Percentiles rank a stretch among this genome's conserved stretches.
phyloP scores from a whole-genome alignment of 2,329 filamentous ascomycete genomes.

The Sporothrix mexicana region DNA sequence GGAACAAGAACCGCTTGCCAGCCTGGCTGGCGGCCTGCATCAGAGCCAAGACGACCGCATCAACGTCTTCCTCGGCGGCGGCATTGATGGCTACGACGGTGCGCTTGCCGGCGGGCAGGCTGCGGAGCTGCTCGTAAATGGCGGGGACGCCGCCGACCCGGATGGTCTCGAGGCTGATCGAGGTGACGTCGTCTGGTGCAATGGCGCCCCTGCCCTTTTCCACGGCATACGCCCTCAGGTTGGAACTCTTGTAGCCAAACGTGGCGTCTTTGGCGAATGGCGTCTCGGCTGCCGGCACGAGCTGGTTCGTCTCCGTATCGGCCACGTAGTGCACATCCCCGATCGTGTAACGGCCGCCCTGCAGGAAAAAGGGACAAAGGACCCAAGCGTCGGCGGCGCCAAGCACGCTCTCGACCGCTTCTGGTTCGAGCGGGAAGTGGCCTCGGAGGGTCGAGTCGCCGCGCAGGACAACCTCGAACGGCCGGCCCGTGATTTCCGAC shows the following conservation, averaged over 20 bases:
- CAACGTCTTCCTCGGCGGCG: constrained; percentile 57
- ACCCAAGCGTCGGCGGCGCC: constrained; percentile 60
- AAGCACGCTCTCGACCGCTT: constrained; percentile 60
- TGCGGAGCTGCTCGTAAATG: constrained; percentile 48
- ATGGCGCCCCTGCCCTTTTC: constrained; percentile 55
- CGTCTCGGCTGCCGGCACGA: constrained; percentile 57
- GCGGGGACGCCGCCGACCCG: constrained; percentile 49
- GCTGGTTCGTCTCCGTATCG: constrained; percentile 50
- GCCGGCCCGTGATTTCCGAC: constrained; percentile 46
- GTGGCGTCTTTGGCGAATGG: constrained; percentile 64
- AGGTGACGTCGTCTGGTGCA: constrained; percentile 47
- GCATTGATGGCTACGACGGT: constrained; percentile 56
- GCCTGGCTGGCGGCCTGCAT: constrained; percentile 43
- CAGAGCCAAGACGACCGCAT: constrained; percentile 59
- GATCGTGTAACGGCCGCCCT: constrained; percentile 64
- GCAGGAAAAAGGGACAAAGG: constrained; percentile 63
- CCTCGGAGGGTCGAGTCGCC: constrained; percentile 76
- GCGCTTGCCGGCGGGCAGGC: constrained; percentile 47
- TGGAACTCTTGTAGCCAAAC: constrained; percentile 62
- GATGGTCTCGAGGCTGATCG: constrained; percentile 56
- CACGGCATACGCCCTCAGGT: constrained; percentile 58
- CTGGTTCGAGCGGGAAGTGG: constrained; percentile 86
- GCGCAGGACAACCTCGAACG: constrained; percentile 61
- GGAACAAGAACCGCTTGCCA: constrained; percentile 48
- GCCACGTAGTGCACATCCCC: constrained; percentile 64